Evolutionary conservation across 331 rosid species (phyloP).

Genomic region (Acacia concinna): DNA sequence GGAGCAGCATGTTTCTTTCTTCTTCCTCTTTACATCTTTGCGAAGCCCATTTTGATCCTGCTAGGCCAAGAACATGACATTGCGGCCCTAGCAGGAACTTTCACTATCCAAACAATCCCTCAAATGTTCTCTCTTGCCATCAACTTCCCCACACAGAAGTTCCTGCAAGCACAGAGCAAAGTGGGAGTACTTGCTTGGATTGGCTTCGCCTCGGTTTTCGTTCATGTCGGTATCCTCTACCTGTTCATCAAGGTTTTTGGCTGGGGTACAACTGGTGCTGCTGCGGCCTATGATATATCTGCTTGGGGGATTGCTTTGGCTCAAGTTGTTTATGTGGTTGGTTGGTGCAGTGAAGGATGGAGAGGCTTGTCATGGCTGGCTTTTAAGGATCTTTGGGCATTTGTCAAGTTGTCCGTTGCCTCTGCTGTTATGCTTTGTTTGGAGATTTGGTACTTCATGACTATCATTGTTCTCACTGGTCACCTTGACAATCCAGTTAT

Average conservation of each 20-base stretch:
- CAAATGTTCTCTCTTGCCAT: slow-evolving; percentile 84
- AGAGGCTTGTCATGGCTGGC: slow-evolving; percentile 82
- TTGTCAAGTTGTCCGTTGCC: slow-evolving; percentile 71
- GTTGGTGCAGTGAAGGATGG: slow-evolving; percentile 81
- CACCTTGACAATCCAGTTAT: slow-evolving; percentile 78
- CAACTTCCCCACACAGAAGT: slow-evolving; percentile 80
- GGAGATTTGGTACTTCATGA: slow-evolving; percentile 93
- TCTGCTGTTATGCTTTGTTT: slow-evolving; percentile 88
- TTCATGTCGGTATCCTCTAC: slow-evolving; percentile 48
- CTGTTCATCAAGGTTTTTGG: slow-evolving; percentile 51
- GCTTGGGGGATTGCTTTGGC: slow-evolving; percentile 75
- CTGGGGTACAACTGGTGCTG: slow-evolving; percentile 82
- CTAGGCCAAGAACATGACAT: slow-evolving; percentile 72
- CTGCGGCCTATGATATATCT: slow-evolving; percentile 63
- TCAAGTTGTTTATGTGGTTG: slow-evolving; percentile 67
- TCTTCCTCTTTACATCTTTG: slow-evolving; percentile 61
- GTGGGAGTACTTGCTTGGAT: slow-evolving; percentile 81
- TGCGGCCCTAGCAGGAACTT: slow-evolving; percentile 69
- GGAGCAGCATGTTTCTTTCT: slow-evolving; percentile 50
- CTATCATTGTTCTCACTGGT: slow-evolving; percentile 87
- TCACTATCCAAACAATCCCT: slow-evolving; percentile 75
- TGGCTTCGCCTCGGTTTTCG: slow-evolving; percentile 50
- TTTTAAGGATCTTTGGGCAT: slow-evolving; percentile 75
- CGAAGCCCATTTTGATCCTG: slow-evolving; percentile 57
- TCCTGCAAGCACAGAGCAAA: slow-evolving; percentile 84